These are phyloP conservation scores for Penium margaritaceum DNA, from an alignment of 139 green algal genomes.

Conservation along the genomic window DNA sequence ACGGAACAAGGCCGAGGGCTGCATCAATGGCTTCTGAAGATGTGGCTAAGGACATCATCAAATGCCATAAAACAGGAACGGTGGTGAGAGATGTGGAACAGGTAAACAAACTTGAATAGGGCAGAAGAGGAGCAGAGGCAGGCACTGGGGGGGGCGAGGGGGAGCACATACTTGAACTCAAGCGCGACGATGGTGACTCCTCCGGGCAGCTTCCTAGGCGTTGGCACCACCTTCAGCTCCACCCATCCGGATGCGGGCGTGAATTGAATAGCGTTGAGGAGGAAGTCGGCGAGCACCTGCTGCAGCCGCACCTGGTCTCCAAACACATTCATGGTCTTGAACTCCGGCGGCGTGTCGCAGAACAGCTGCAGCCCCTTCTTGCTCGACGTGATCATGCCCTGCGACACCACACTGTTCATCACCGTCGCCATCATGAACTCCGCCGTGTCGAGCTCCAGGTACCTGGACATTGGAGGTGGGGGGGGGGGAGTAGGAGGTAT, in stretches of 20 bases:
- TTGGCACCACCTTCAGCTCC: slow-evolving; percentile 40
- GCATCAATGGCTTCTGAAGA: too few species aligned
- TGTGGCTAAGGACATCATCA: too few species aligned
- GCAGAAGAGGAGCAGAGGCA: too few species aligned
- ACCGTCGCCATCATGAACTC: slow-evolving; percentile 46
- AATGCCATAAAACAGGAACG: too few species aligned
- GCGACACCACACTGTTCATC: slow-evolving; percentile 40
- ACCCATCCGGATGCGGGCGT: slow-evolving; percentile 38
- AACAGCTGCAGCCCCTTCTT: slow-evolving; percentile 45
- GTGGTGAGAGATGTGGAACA: too few species aligned
- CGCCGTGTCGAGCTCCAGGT: slow-evolving; percentile 39
- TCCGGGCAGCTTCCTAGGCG: slow-evolving; percentile 16
- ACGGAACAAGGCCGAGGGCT: too few species aligned
- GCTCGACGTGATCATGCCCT: slow-evolving; percentile 41
- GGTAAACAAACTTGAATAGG: too few species aligned
- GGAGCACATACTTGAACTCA: slow-evolving; percentile 32
- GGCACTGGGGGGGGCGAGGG: too few species aligned
- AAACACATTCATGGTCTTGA: slow-evolving; percentile 45
- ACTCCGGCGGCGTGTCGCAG: slow-evolving; percentile 43
- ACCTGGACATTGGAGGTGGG: slow-evolving; percentile 1
- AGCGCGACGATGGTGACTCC: slow-evolving; percentile 29
- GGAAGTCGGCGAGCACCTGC: slow-evolving; percentile 45
- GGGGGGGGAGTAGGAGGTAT: too few species aligned
- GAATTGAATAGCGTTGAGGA: slow-evolving; percentile 44
- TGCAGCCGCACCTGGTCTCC: slow-evolving; percentile 44